Evolutionary conservation across 2,329 filamentous ascomycete genomes (phyloP).

Genomic region (Calonectria pseudoturangicola): DNA sequence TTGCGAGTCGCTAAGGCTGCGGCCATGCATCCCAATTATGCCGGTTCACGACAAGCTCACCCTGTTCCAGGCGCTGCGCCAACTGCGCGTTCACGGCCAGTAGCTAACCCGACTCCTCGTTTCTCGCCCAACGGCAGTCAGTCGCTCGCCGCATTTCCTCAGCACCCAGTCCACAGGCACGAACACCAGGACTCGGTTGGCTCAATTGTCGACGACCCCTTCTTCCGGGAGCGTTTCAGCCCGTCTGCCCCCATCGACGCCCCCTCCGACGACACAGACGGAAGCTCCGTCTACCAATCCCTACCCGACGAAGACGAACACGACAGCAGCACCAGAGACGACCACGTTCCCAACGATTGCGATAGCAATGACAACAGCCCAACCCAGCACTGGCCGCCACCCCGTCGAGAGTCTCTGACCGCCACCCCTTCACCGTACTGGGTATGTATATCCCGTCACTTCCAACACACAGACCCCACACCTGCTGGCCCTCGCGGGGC

Average conservation of each 20-base stretch:
- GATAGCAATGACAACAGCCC: slow-evolving; percentile 54
- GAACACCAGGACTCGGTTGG: slow-evolving; percentile 68
- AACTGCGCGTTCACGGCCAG: slow-evolving; percentile 41
- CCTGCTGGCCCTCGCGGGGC: slow-evolving; percentile 47
- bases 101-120: slow-evolving; percentile 47
- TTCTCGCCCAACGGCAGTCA: slow-evolving; percentile 47
- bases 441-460: slow-evolving; percentile 59
- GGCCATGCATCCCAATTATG: slow-evolving; percentile 55
- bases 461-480: slow-evolving; percentile 49
- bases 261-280: slow-evolving; percentile 52
- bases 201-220: slow-evolving; percentile 74
- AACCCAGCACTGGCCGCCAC: slow-evolving; percentile 64
- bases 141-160: slow-evolving; percentile 43
- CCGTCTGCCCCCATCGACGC: slow-evolving; percentile 53
- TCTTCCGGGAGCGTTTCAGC: slow-evolving; percentile 70
- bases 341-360: slow-evolving; percentile 43
- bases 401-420: slow-evolving; percentile 70
- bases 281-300: slow-evolving; percentile 54
- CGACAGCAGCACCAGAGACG: slow-evolving; percentile 59
- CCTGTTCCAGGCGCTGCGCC: slow-evolving; percentile 48
- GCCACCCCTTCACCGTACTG: slow-evolving; percentile 60
- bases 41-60: slow-evolving; percentile 53
- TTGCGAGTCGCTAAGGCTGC: slow-evolving; percentile 56
- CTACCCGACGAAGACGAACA: slow-evolving; percentile 57
- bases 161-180: slow-evolving; percentile 40